These are phyloP conservation scores for Gossypium australe DNA, from an alignment of 345 rosid genomes.

Conservation along the genomic window DNA sequence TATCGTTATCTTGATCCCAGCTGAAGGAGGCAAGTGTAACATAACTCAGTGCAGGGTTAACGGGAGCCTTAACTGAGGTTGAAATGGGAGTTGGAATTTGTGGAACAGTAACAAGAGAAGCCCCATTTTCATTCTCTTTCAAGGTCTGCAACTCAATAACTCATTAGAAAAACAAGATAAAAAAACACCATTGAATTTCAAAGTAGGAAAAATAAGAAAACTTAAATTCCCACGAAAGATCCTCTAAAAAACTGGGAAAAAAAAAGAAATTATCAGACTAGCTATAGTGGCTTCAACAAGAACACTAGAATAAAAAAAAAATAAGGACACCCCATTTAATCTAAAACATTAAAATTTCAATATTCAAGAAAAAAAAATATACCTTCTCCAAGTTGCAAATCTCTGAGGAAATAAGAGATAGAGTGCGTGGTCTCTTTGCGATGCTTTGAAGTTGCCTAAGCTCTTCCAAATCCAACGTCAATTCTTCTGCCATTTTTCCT, in stretches of 20 bases:
- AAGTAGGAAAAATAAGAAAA: background rate
- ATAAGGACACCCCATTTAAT: background rate
- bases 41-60: slow-evolving; percentile 36
- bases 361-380: background rate
- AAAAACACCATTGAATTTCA: background rate
- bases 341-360: background rate
- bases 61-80: slow-evolving; percentile 35
- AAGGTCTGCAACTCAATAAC: slow-evolving; percentile 28
- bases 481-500: slow-evolving; percentile 57
- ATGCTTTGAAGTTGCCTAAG: slow-evolving; percentile 59
- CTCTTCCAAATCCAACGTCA: slow-evolving; percentile 68
- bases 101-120: slow-evolving; percentile 18
- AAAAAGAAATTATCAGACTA: background rate
- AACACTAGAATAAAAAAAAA: background rate
- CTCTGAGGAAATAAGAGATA: slow-evolving; percentile 58
- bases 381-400: slow-evolving; percentile 74
- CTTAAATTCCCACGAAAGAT: too few relatives aligned
- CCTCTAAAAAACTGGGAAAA: too few relatives aligned
- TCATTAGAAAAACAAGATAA: background rate
- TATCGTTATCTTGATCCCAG: slow-evolving; percentile 97
- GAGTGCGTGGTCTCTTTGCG: slow-evolving; percentile 72
- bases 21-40: slow-evolving; percentile 68
- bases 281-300: background rate
- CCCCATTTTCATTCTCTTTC: slow-evolving; percentile 14
- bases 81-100: slow-evolving; percentile 38